Evolutionary conservation across 768 basidiomycete genomes (phyloP).

Genomic region (Agrocybe chaxingu): DNA sequence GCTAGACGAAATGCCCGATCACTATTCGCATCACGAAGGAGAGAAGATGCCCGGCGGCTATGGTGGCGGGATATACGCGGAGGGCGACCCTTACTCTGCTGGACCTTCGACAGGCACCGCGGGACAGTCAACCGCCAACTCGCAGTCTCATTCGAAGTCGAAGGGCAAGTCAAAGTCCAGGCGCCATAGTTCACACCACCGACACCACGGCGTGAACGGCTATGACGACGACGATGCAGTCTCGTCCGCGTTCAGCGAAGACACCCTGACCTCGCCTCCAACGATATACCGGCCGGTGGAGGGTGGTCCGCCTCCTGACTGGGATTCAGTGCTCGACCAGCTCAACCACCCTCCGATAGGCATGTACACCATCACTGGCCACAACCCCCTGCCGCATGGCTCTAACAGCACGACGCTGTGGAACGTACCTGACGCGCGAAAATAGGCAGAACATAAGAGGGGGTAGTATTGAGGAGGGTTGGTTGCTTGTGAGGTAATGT

Average conservation of each 20-base stretch:
- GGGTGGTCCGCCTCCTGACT: constrained; percentile 4
- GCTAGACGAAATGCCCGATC: neutral
- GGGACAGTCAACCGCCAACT: too few species aligned
- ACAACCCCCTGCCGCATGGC: neutral
- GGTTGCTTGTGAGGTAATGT: too few species aligned
- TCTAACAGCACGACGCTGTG: neutral
- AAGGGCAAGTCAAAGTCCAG: too few species aligned
- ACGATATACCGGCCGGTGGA: constrained; percentile 4
- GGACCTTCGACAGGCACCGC: too few species aligned
- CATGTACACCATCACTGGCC: too few species aligned
- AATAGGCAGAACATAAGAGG: neutral
- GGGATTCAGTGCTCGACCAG: neutral
- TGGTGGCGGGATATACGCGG: neutral
- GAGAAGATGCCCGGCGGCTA: constrained; percentile 15
- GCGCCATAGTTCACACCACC: neutral
- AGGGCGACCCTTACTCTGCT: too few species aligned
- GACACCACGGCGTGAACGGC: neutral
- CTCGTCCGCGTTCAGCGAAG: constrained; percentile 25
- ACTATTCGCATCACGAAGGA: neutral
- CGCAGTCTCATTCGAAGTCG: too few species aligned
- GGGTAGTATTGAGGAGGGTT: neutral
- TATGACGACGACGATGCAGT: constrained; percentile 25
- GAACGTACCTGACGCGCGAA: neutral
- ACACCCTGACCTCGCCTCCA: constrained; percentile 29
- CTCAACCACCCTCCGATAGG: constrained; percentile 4